These are phyloP conservation scores for Beauveria australis DNA, from an alignment of 2,329 filamentous ascomycete species.

Conservation along the genomic window DNA sequence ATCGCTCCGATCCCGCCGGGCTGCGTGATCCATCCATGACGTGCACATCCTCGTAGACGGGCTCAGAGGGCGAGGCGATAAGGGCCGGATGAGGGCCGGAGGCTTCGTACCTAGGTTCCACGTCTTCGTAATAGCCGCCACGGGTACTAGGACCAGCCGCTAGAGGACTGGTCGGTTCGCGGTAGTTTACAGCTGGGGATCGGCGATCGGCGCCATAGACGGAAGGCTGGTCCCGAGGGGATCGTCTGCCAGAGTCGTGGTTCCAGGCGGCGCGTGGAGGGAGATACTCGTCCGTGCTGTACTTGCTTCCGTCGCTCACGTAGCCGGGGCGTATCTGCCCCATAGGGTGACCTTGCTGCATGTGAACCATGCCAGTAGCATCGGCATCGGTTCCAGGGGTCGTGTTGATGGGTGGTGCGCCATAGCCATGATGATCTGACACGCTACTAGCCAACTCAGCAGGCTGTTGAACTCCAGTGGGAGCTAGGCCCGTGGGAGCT, in stretches of 20 bases:
- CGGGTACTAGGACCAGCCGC: constrained; percentile 23
- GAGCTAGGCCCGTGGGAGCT: constrained; percentile 40
- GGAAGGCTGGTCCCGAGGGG: constrained; percentile 39
- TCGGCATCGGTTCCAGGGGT: constrained; percentile 60
- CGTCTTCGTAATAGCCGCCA: constrained; percentile 78
- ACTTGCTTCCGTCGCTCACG: constrained; percentile 62
- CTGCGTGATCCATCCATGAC: constrained; percentile 51
- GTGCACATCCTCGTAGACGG: constrained; percentile 55
- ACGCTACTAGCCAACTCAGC: constrained; percentile 72
- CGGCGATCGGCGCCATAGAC: constrained; percentile 24
- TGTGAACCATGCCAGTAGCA: constrained; percentile 63
- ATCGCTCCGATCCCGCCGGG: constrained; percentile 69
- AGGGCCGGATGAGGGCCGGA: constrained; percentile 16
- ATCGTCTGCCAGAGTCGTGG: constrained; percentile 33
- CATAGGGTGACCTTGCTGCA: constrained; percentile 48
- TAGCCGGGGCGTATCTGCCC: constrained; percentile 39
- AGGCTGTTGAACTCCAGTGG: constrained; percentile 36
- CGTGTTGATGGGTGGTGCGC: constrained; percentile 21
- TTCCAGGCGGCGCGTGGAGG: constrained; percentile 52
- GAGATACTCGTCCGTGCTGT: constrained; percentile 67
- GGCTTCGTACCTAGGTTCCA: constrained; percentile 72
- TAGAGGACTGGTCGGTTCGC: constrained; percentile 27
- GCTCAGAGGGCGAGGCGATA: constrained; percentile 24
- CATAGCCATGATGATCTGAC: constrained; percentile 34
- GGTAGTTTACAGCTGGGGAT: constrained; percentile 27